Base-by-base conservation (phyloP, 2,329 filamentous ascomycete genomes). In the Colletotrichum sp. region DNA sequence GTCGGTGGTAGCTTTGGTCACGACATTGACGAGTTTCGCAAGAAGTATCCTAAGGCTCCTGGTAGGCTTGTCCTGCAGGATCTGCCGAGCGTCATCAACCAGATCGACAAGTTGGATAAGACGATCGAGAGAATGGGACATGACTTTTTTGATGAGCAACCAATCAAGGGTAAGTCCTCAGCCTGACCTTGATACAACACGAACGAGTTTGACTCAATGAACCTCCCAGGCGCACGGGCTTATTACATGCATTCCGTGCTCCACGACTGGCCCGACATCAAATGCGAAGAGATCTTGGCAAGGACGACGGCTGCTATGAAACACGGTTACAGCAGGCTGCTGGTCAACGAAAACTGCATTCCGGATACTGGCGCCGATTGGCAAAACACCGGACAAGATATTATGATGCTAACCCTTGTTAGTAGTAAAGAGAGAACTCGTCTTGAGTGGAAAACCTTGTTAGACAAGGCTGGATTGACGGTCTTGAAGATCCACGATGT, bases 31-130 rank as follows among this genome's bases (percentile, higher is more conserved):
- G 81, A 82, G 36, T 85, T 85, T 69, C 81, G 66, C 1, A 77
- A 78, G 0, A 85, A 85, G 59, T 84, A 85, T 74, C 84, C 86
- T 0, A 66, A 82, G 0, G 79, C 82, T 0, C 72, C 72, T 8
- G 62, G 73, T 1, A 80, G 83, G 4, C 79, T 90, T 3, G 79
- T 91, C 0, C 79, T 91, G 0, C 88, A 91, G 77, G 90, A 91
- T 72, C 80, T 88, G 5, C 83, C 85, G 0, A 79, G 82, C 7
- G 86, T 90, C 8, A 82, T 87, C 24, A 72, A 71, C 6, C 79
- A 85, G 57, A 82, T 84, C 15, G 73, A 80, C 21, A 75, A 81
- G 2, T 78, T 86, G 0, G 80, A 83, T 28, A 28, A 28, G 84
- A n/a, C n/a, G n/a, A n/a, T 87, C 32, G 80, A 84, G 63, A 71